Evolutionary conservation across 2,329 filamentous ascomycete species (phyloP).

Genomic region (Shiraia bambusicola): DNA sequence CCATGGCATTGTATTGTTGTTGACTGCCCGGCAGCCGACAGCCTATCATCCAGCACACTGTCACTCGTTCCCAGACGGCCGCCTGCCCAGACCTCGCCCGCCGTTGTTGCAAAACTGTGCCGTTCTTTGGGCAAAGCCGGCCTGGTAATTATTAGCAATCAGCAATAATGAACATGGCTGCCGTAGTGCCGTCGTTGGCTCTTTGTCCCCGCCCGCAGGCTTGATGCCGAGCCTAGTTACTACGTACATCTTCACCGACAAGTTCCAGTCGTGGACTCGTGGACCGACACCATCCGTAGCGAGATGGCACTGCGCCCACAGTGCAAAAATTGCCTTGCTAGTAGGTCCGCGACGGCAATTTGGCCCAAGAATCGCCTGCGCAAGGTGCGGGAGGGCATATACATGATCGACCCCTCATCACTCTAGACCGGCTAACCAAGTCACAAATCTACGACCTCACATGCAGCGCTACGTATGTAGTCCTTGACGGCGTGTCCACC

Average conservation of each 20-base stretch:
- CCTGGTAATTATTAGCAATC: conserved; percentile 8
- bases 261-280: too few species aligned
- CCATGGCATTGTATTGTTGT: conserved; percentile 18
- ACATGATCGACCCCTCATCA: conserved; percentile 31
- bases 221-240: conserved; percentile 24
- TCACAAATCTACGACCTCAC: conserved; percentile 25
- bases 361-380: conserved; percentile 24
- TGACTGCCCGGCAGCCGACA: conserved; percentile 21
- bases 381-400: conserved; percentile 29
- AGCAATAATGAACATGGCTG: too few species aligned
- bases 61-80: conserved; percentile 30
- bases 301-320: conserved; percentile 20
- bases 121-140: conserved; percentile 10
- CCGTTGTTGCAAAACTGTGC: conserved; percentile 8
- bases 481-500: conserved; percentile 26
- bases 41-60: conserved; percentile 31
- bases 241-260: conserved; percentile 38
- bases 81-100: conserved; percentile 18
- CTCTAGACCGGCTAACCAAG: conserved; percentile 28
- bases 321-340: conserved; percentile 18
- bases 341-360: conserved; percentile 22
- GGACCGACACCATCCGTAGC: conserved; percentile 31
- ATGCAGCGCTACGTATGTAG: conserved; percentile 34
- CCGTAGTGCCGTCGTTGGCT: conserved; percentile 21
- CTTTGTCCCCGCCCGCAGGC: conserved; percentile 31